Evolutionary conservation across 805 yeast genomes (phyloP).

Genomic region (Limtongia smithiae): DNA sequence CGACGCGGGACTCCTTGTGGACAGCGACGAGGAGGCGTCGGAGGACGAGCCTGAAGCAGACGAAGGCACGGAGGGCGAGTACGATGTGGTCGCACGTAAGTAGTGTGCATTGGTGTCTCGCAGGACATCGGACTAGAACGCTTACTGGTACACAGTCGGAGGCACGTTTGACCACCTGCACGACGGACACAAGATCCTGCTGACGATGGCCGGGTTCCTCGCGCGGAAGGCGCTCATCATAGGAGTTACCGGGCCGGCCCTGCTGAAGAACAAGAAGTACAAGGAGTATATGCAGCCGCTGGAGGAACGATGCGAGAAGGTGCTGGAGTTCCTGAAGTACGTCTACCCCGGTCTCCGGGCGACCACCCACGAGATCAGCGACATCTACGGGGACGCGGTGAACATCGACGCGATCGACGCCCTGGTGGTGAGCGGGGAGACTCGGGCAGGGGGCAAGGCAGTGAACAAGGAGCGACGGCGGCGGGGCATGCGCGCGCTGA

Average conservation of each 20-base stretch:
- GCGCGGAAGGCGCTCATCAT: slow-evolving; percentile 57
- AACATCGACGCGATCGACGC: slow-evolving; percentile 68
- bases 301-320: slow-evolving; percentile 47
- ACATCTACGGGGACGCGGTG: slow-evolving; percentile 93
- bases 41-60: slow-evolving; percentile 14
- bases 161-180: slow-evolving; percentile 98
- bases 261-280: slow-evolving; percentile 72
- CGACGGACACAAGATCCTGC: slow-evolving; percentile 86
- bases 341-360: slow-evolving; percentile 48
- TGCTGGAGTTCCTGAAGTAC: slow-evolving; percentile 48
- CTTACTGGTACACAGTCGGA: slow-evolving; percentile 55
- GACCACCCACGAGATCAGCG: slow-evolving; percentile 64
- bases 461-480: slow-evolving; percentile 64
- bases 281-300: slow-evolving; percentile 61
- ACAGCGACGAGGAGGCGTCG: slow-evolving; percentile 13
- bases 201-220: slow-evolving; percentile 67
- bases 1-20: slow-evolving; percentile 18
- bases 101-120: not conserved
- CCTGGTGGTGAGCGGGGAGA: slow-evolving; percentile 76
- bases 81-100: slow-evolving; percentile 27
- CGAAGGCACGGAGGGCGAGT: slow-evolving; percentile 22
- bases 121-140: not conserved
- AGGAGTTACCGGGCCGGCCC: slow-evolving; percentile 76
- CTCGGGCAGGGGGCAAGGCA: slow-evolving; percentile 65
- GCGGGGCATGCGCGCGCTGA: slow-evolving; percentile 52